Conservation (phyloP, 768 basidiomycete species). For the Neoboletus brunneissimus region DNA sequence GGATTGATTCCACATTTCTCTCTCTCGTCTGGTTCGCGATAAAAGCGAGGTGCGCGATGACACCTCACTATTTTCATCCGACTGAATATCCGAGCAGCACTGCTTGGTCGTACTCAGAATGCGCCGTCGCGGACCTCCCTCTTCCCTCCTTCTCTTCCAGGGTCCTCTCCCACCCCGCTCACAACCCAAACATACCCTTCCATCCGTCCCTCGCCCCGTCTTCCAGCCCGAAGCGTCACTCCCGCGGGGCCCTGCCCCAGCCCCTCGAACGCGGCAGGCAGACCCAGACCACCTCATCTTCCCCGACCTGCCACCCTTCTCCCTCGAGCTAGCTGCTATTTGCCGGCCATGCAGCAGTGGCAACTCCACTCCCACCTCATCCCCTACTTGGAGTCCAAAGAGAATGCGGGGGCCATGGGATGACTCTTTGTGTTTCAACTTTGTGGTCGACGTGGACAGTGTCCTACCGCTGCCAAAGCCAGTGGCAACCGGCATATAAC, state of each 20-base stretch:
- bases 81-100: neutral
- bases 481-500: slow-evolving; percentile 32
- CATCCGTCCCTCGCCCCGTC: slow-evolving; percentile 59
- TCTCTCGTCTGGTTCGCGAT: neutral
- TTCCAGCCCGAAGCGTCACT: slow-evolving; percentile 37
- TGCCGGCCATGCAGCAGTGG: slow-evolving; percentile 14
- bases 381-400: slow-evolving; percentile 20
- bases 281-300: slow-evolving; percentile 6
- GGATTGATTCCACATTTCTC: neutral
- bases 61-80: neutral
- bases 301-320: slow-evolving; percentile 25
- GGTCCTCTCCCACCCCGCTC: slow-evolving; percentile 65
- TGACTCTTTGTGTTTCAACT: slow-evolving; percentile 44
- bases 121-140: slow-evolving; percentile 68
- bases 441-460: slow-evolving; percentile 45
- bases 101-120: slow-evolving; percentile 34
- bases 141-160: slow-evolving; percentile 55
- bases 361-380: slow-evolving; percentile 12
- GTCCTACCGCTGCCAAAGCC: slow-evolving; percentile 48
- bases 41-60: neutral
- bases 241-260: slow-evolving; percentile 19
- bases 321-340: slow-evolving; percentile 18
- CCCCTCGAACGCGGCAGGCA: slow-evolving; percentile 16
- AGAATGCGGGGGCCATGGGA: slow-evolving; percentile 56
- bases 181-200: slow-evolving; percentile 61